These are phyloP conservation scores for Fusarium guadeloupense DNA, from an alignment of 2,329 filamentous ascomycete genomes.

Conservation along the genomic window DNA sequence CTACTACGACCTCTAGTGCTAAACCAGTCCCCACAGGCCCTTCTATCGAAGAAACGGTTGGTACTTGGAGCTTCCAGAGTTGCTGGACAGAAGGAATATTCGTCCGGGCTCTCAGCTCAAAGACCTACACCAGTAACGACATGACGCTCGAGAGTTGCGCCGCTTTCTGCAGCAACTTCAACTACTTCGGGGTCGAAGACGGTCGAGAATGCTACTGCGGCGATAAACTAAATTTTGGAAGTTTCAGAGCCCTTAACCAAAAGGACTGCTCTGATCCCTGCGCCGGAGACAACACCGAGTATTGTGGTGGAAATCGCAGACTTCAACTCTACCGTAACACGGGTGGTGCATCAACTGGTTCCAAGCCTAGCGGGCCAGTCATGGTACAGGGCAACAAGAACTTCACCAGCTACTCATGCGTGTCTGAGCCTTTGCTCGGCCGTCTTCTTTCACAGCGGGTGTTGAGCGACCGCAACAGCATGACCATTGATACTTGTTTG, in stretches of 20 bases:
- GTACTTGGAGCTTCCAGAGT: constrained; percentile 47
- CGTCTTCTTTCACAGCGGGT: constrained; percentile 46
- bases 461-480: constrained; percentile 44
- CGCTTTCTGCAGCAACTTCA: constrained; percentile 43
- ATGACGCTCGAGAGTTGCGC: constrained; percentile 51
- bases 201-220: constrained; percentile 54
- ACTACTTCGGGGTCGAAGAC: constrained; percentile 50
- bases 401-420: constrained; percentile 51
- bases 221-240: constrained; percentile 43
- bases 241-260: constrained; percentile 42
- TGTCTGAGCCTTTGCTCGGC: constrained; percentile 47
- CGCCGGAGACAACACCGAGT: constrained; percentile 45
- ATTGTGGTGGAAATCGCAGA: constrained; percentile 49
- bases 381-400: constrained; percentile 48
- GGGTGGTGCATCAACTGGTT: background rate
- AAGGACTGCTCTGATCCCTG: constrained; percentile 49
- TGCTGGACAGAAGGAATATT: constrained; percentile 50
- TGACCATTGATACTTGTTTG: constrained; percentile 49
- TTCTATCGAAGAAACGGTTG: constrained; percentile 37
- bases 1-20: constrained; percentile 9
- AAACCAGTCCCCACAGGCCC: constrained; percentile 39
- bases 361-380: constrained; percentile 33
- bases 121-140: constrained; percentile 43
- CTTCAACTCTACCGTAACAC: constrained; percentile 47
- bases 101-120: constrained; percentile 45